Evolutionary conservation across 2,329 filamentous ascomycete genomes (phyloP).

Genomic region (Fusarium tjaetaba): DNA sequence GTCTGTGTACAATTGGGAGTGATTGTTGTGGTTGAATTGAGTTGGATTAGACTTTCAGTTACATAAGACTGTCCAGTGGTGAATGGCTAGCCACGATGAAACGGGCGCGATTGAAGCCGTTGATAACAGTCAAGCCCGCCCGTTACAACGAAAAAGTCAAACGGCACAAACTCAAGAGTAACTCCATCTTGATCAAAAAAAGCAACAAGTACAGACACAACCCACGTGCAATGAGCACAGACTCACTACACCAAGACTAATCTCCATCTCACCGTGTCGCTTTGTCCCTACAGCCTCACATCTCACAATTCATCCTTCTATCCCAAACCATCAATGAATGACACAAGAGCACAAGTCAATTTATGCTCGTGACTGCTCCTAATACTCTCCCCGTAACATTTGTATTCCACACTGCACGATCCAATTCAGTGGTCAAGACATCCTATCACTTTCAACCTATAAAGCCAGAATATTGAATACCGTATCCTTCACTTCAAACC

Average conservation of each 20-base stretch:
- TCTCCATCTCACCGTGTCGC: not conserved
- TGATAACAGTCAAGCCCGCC: not conserved
- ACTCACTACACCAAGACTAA: conserved; percentile 15
- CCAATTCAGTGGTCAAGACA: not conserved
- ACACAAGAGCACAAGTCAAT: not conserved
- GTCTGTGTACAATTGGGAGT: not conserved
- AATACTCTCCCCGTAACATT: not conserved
- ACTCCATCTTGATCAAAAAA: not conserved
- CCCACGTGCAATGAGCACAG: conserved; percentile 19
- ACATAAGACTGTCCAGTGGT: not conserved
- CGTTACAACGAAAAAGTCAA: not conserved
- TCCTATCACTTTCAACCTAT: not conserved
- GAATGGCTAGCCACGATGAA: not conserved
- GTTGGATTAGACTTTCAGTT: not conserved
- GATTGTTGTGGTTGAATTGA: not conserved
- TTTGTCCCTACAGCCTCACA: conserved; percentile 17
- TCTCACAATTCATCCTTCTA: conserved; percentile 7
- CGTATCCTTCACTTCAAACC: not conserved
- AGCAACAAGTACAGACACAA: conserved; percentile 18
- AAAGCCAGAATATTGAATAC: too few relatives aligned
- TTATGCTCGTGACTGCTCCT: conserved; percentile 1
- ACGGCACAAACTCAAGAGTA: conserved; percentile 1
- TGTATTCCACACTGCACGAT: not conserved
- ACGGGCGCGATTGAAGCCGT: not conserved
- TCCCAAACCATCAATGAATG: not conserved